These are phyloP conservation scores for Hamiltosporidium magnivora DNA, from an alignment of 371 early-diverging fungal species.

Conservation along the genomic window DNA sequence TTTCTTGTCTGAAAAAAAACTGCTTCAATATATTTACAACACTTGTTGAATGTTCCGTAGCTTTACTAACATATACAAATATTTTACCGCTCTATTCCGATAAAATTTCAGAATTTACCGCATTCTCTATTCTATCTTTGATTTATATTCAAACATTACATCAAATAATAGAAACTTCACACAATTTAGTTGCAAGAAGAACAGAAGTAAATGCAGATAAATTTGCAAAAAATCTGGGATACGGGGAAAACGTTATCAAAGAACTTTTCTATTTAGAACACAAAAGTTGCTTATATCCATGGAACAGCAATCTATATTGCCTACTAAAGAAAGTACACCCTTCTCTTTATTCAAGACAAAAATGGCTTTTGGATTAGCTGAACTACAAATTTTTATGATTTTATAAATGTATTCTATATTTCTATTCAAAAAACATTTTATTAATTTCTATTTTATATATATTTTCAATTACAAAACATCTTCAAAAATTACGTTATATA, in stretches of 20 bases:
- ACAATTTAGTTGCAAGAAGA: conserved; percentile 47
- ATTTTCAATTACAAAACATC: too few relatives aligned
- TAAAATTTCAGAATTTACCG: conserved; percentile 22
- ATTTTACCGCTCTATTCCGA: not conserved
- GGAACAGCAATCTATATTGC: conserved; percentile 43
- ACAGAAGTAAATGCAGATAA: conserved; percentile 53
- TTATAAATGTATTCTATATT: too few relatives aligned
- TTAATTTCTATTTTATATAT: too few relatives aligned
- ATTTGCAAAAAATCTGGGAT: conserved; percentile 45
- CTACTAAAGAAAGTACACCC: conserved; percentile 51
- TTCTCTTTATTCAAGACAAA: conserved; percentile 34
- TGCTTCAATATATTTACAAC: conserved; percentile 14
- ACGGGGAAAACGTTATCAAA: conserved; percentile 28
- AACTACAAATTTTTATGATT: too few relatives aligned
- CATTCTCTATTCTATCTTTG: conserved; percentile 39
- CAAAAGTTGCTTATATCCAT: conserved; percentile 14
- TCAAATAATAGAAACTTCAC: conserved; percentile 35
- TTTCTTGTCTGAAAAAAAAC: conserved; percentile 46
- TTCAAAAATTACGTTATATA: too few relatives aligned
- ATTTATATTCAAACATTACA: conserved; percentile 33
- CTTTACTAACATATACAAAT: conserved; percentile 23
- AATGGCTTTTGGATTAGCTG: conserved; percentile 24
- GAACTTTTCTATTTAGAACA: conserved; percentile 43
- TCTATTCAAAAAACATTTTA: too few relatives aligned
- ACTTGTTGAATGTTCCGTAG: conserved; percentile 29